Evolutionary conservation across 2,329 filamentous ascomycete species (phyloP), one percentile per base, ranked within the genome.

Genomic region (Monosporascus cannonballus): DNA sequence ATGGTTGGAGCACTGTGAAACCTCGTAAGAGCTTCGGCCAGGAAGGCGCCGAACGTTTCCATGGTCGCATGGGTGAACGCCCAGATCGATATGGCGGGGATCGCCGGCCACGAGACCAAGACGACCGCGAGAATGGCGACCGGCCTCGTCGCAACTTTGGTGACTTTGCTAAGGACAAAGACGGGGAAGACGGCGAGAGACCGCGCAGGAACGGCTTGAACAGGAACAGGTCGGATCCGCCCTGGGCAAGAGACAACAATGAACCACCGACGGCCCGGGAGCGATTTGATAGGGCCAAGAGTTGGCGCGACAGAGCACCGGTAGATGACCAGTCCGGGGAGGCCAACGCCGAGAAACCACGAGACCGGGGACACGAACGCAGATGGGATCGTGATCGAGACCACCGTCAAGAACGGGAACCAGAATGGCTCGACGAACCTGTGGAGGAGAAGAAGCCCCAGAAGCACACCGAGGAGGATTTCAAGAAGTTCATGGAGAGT

Each of bases 401-500:
- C 25, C 77, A 78, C 36, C 79, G 81, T 53, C 73, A 80, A 58
- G 90, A 95, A 66, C 85, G 89, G 58, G 90, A 96, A 49, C 92
- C 93, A 5, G 92, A 96, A 70, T 96, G 92, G 93, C 78, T 96
- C 69, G 90, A 95, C 65, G 80, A 86, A 54, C 83, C 84, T 17
- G 78, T 78, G 22, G 85, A 87, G 54, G 86, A 89, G 49, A 83
- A 86, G 62, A 83, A 86, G 62, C 74, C 80, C 37, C 83, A 87
- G 62, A 81, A 79, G 5, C 88, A 90, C 62, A 96, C 91, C 1
- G 86, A 90, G 63, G 91, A 95, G 65, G 92, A 96, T 60, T 95
- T 96, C 69, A 87, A 95, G 72, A 89, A 89, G 60, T 96, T 93
- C 84, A 96, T 96, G 78, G 90, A 95, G 62, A 81, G 80, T 58